Percentiles rank a stretch among this genome's conserved stretches.
Evolutionary conservation across 75 land plant species (phyloP).

Genomic region (Sequoia sempervirens): DNA sequence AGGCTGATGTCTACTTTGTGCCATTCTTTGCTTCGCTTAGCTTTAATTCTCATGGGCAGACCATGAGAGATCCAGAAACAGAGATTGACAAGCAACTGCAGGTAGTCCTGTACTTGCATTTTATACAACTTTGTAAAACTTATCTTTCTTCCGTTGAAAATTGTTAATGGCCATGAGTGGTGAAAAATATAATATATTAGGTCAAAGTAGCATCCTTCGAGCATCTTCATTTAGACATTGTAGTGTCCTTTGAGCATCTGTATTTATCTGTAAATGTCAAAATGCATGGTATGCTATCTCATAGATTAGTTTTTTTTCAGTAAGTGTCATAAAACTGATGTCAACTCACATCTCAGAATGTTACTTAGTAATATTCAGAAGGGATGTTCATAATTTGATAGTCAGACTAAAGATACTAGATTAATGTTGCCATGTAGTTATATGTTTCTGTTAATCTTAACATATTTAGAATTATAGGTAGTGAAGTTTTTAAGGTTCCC

Average conservation of each 20-base stretch:
- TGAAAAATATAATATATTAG: not conserved
- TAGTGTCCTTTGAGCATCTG: not conserved
- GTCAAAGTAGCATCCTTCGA: not conserved
- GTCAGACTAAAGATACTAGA: not conserved
- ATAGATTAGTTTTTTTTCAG: not conserved
- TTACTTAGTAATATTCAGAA: not conserved
- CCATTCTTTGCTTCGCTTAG: conserved; percentile 80
- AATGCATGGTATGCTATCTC: not conserved
- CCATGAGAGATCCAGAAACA: conserved; percentile 63
- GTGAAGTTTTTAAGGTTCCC: conserved; percentile 3
- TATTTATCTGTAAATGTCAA: not conserved
- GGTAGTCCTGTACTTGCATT: conserved; percentile 7
- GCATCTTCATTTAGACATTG: not conserved
- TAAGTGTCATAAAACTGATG: not conserved
- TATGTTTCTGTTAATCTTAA: conserved; percentile 8
- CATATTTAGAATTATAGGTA: not conserved
- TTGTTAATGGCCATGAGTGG: not conserved
- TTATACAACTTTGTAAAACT: not conserved
- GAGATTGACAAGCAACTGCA: conserved; percentile 56
- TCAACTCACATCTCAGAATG: not conserved
- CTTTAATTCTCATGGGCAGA: conserved; percentile 59
- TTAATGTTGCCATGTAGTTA: not conserved
- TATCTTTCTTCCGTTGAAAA: not conserved
- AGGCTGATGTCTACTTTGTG: conserved; percentile 75
- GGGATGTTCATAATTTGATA: not conserved